Evolutionary conservation across 2,329 filamentous ascomycete genomes (phyloP), one percentile per base, ranked within the genome.

Genomic region (Xylariaceae sp.): DNA sequence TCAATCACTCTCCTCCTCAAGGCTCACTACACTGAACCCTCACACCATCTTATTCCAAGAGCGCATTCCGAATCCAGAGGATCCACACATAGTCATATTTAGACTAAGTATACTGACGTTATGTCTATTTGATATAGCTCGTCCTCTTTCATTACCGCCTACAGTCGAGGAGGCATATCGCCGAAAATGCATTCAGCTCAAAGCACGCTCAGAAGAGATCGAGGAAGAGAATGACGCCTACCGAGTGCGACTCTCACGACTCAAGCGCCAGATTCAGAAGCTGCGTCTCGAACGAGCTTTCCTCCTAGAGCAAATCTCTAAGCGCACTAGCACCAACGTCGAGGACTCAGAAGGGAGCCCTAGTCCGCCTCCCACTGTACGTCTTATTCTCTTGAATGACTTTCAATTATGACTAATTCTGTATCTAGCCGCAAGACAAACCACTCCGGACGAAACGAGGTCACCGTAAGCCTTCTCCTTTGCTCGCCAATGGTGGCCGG

Each of bases 121-220:
- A n/a, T n/a, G n/a, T n/a, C n/a, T n/a, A n/a, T n/a, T n/a, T n/a
- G n/a, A n/a, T n/a, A n/a, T n/a, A n/a, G n/a, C n/a, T n/a, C n/a
- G n/a, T n/a, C 27, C 27, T 22, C 79, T 81, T 14, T 69, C 80
- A 33, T 74, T 86, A 4, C 89, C 92, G 17, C 92, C 93, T 14
- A 95, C 90, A 14, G 90, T 97, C 52, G 92, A 98, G 69, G 86
- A 92, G 65, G 91, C 92, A 40, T 98, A 97, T 70, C 90, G 93
- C 60, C 82, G 88, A 54, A 97, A 98, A 80, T 97, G 92, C 67
- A 89, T 96, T 64, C 87, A 94, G 59, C 80, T 98, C 19, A 94
- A 94, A 71, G 86, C 88, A 59, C 86, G 93, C 50, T 88, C 93
- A 53, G 86, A 84, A 64, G 91, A 96, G 65, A 88, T 97, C 58